phyloP scores from a whole-genome alignment of 495 filamentous ascomycete genomes.

The Xylaria bambusicola region DNA sequence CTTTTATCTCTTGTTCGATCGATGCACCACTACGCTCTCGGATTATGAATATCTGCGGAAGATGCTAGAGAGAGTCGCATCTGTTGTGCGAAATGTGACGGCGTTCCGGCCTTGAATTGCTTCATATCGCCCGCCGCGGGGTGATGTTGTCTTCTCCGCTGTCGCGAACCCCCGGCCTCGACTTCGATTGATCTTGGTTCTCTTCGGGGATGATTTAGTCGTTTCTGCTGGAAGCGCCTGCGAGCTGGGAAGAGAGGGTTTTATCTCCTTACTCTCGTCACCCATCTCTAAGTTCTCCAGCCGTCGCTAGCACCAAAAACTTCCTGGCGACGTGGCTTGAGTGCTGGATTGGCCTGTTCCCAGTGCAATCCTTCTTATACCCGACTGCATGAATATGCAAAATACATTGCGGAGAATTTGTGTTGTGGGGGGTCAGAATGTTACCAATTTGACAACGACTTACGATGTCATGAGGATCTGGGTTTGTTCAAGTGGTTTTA shows the following conservation, averaged over 20 bases:
- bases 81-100: not conserved
- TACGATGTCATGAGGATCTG: constrained; percentile 5
- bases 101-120: constrained; percentile 1
- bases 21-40: constrained; percentile 14
- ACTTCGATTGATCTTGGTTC: constrained; percentile 9
- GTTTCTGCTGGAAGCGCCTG: constrained; percentile 16
- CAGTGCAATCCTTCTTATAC: constrained; percentile 1
- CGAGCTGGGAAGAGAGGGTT: constrained; percentile 16
- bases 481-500: not conserved
- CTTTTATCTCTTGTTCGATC: not conserved
- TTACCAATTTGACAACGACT: constrained; percentile 5
- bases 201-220: constrained; percentile 17
- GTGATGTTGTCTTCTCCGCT: constrained; percentile 18
- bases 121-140: constrained; percentile 10
- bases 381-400: not conserved
- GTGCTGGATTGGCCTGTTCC: not conserved
- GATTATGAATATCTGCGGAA: not conserved
- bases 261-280: not conserved
- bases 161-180: constrained; percentile 14
- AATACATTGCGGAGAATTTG: constrained; percentile 4
- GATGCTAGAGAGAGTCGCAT: not conserved
- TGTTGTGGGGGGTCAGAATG: constrained; percentile 13
- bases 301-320: not conserved
- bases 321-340: not conserved
- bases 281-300: not conserved